These are phyloP conservation scores for Malassezia furfur DNA, from an alignment of 1,284 basidiomycete genomes.

Conservation along the genomic window DNA sequence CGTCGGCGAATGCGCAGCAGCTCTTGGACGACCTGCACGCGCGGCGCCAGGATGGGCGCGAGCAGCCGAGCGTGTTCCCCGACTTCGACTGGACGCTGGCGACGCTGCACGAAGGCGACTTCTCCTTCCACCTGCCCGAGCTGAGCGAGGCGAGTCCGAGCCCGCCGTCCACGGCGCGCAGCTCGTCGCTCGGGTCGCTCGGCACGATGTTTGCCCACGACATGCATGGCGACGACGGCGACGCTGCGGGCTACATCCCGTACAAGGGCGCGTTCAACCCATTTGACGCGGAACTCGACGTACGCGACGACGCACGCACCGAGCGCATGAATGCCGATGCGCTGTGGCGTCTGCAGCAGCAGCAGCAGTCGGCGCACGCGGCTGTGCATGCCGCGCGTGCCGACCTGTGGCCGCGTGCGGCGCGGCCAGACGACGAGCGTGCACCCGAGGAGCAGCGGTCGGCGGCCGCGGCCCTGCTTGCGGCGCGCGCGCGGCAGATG, in stretches of 20 bases:
- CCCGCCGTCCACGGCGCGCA: constrained; percentile 7
- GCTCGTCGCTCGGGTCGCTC: constrained; percentile 20
- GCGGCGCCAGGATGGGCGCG: constrained; percentile 63
- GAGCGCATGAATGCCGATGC: constrained; percentile 16
- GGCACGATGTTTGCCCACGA: constrained; percentile 18
- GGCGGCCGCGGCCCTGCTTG: constrained; percentile 15
- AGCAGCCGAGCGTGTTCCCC: constrained; percentile 36
- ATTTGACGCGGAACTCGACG: constrained; percentile 32
- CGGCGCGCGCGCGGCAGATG: constrained; percentile 15
- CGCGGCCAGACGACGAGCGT: not conserved
- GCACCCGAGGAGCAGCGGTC: constrained; percentile 16
- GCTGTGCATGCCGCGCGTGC: not conserved
- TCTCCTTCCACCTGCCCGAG: constrained; percentile 34
- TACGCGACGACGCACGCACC: not conserved
- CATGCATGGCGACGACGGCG: constrained; percentile 18
- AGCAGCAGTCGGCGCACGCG: not conserved
- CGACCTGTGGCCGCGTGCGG: not conserved
- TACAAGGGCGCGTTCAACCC: constrained; percentile 45
- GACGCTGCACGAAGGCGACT: constrained; percentile 39
- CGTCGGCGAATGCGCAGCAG: constrained; percentile 71
- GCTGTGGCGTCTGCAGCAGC: constrained; percentile 6
- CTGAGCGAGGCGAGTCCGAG: not conserved
- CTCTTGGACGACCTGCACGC: constrained; percentile 72
- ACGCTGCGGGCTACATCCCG: constrained; percentile 21
- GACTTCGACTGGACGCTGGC: constrained; percentile 41